Base-by-base conservation (phyloP, 2,329 filamentous ascomycete species). In the Elsinoe fawcettii region DNA sequence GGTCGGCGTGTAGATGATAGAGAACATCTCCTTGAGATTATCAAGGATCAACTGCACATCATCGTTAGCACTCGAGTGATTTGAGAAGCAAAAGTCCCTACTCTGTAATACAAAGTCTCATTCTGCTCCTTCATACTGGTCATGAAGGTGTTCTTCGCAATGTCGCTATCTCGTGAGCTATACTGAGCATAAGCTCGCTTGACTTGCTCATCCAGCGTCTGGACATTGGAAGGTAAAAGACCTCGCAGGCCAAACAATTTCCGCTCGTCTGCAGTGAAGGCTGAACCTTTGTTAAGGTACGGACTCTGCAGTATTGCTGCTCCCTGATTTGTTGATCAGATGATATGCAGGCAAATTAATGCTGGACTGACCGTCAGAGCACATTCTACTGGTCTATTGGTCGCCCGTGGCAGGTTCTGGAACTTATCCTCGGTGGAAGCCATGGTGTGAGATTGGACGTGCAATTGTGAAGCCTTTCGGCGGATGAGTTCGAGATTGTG, bases 131-230 rank as follows among this genome's bases (percentile, higher is more conserved):
- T 90, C 74, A 95, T 76, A 51, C 86, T 90, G 0, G 87, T 88
- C 77, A 95, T 80, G 67, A 95, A 95, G 0, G 88, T 91, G 65
- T 95, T 95, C 74, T 93, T 95, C 37, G 85, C 85, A 36, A 95
- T 72, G 61, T 86, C 80, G 67, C 85, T 80, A 0, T 72, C 67
- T 2, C 80, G 77, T 2, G 76, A 80, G 18, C 72, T 74, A 71
- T 91, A 95, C 68, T 96, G 90, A 63, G 89, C 73, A 68, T 95
- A 95, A 1, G 90, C 90, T 22, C 90, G 81, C 58, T 82, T 73
- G 51, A 82, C 82, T 67, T 95, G 90, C 65, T 89, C 82, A 3
- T 91, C 85, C 4, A 95, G 77, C 0, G 82, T 87, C 66, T 92
- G 86, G 5, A 89, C 75, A 65, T 84, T 80, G 7, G 81, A 77